Conservation (phyloP, 352 stramenopile species). For the Phytophthora megakarya region DNA sequence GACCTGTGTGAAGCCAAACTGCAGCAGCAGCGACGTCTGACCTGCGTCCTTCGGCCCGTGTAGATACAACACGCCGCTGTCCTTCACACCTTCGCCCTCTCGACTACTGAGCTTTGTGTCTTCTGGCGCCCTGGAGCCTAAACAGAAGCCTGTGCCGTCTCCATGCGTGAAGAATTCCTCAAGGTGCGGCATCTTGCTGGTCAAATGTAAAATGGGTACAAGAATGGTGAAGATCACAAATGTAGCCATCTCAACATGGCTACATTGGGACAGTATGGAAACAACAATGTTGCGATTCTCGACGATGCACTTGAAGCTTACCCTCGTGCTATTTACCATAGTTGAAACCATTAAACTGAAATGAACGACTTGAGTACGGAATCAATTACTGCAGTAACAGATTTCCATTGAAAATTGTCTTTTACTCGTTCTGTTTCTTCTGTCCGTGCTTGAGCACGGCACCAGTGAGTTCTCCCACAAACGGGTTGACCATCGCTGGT, state of each 20-base stretch:
- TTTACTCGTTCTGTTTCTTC: slow-evolving; percentile 48
- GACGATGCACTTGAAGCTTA: no score
- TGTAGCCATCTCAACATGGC: slow-evolving; percentile 11
- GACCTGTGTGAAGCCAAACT: slow-evolving; percentile 65
- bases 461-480: slow-evolving; percentile 76
- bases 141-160: slow-evolving; percentile 32
- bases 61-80: slow-evolving; percentile 47
- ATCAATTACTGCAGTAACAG: no score
- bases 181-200: slow-evolving; percentile 39
- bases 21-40: slow-evolving; percentile 67
- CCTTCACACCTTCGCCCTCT: not conserved
- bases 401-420: slow-evolving; percentile 11
- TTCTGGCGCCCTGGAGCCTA: not conserved
- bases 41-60: slow-evolving; percentile 46
- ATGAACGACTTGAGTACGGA: no score
- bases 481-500: slow-evolving; percentile 56
- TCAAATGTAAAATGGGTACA: not conserved
- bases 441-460: slow-evolving; percentile 77
- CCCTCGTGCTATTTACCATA: no score
- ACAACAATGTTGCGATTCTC: no score
- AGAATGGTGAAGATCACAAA: slow-evolving; percentile 8
- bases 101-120: slow-evolving; percentile 14
- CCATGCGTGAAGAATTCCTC: slow-evolving; percentile 74
- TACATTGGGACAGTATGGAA: not conserved
- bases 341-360: no score